Evolutionary conservation across 225 moss, liverwort and hornwort species (phyloP).

Genomic region (Straminergon stramineum): DNA sequence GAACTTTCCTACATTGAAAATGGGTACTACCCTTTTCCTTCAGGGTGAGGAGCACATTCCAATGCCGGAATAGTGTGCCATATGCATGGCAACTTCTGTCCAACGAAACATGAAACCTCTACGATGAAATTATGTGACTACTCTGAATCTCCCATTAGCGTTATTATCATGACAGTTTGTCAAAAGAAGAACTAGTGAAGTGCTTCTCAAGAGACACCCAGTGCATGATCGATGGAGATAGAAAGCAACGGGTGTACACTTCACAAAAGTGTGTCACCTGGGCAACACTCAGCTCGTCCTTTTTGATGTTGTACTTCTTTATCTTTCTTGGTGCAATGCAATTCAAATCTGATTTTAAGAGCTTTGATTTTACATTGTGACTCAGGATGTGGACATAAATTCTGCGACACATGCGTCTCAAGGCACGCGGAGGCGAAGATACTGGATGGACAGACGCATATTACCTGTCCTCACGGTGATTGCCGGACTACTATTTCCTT

Average conservation of each 20-base stretch:
- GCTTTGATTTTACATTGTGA: not conserved
- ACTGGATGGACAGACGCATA: constrained; percentile 1
- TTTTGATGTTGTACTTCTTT: not conserved
- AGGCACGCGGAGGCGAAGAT: constrained; percentile 26
- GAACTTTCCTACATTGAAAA: not conserved
- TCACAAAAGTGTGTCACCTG: not conserved
- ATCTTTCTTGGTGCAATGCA: not conserved
- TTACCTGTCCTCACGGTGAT: constrained; percentile 3
- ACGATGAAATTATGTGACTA: not conserved
- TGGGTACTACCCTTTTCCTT: not conserved
- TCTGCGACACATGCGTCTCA: constrained; percentile 14
- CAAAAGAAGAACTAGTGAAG: no score
- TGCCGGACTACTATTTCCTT: constrained; percentile 7
- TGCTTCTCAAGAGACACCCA: not conserved
- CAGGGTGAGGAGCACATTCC: not conserved
- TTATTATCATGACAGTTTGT: not conserved
- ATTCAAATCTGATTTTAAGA: not conserved
- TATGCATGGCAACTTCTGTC: not conserved
- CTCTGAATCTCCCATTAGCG: not conserved
- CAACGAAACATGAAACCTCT: not conserved
- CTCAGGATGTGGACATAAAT: constrained; percentile 28
- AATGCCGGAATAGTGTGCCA: not conserved
- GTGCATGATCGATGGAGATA: not conserved
- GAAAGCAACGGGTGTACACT: not conserved
- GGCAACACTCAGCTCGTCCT: not conserved